Evolutionary conservation across 2,329 filamentous ascomycete species (phyloP).

Genomic region (Paecilomyces sp.): DNA sequence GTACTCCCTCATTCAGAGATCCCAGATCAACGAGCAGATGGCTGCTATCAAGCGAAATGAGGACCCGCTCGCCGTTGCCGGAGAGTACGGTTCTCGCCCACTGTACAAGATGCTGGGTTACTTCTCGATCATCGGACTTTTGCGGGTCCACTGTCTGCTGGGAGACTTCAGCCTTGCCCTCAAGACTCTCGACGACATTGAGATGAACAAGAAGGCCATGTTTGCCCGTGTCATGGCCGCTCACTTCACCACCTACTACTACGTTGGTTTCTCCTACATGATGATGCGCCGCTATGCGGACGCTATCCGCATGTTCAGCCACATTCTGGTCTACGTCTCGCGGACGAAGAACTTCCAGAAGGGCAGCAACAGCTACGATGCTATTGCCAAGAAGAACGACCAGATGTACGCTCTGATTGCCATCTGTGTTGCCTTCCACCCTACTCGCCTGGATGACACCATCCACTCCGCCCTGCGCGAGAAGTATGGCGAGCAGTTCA

Average conservation of each 20-base stretch:
- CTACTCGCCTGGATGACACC: conserved; percentile 93
- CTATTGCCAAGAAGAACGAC: conserved; percentile 99
- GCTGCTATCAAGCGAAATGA: conserved; percentile 91
- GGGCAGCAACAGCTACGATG: conserved; percentile 82
- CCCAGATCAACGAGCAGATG: conserved; percentile 96
- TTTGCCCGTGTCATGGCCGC: conserved; percentile 99
- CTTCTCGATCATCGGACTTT: conserved; percentile 96
- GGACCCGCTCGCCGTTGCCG: conserved; percentile 78
- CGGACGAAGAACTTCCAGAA: conserved; percentile 99
- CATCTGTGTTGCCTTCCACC: conserved; percentile 97
- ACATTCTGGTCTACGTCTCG: conserved; percentile 98
- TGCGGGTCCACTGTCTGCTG: conserved; percentile 91
- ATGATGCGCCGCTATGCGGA: conserved; percentile 99
- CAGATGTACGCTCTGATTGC: conserved; percentile 99
- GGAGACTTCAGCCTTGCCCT: conserved; percentile 97
- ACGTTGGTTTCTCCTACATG: conserved; percentile 99
- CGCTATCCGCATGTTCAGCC: conserved; percentile 99
- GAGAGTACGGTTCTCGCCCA: conserved; percentile 89
- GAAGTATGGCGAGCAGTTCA: conserved; percentile 98
- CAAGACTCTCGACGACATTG: conserved; percentile 98
- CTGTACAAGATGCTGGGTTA: conserved; percentile 98
- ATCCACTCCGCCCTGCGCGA: conserved; percentile 96
- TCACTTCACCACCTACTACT: conserved; percentile 99
- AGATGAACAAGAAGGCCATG: conserved; percentile 99
- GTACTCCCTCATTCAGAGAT: conserved; percentile 97